Evolutionary conservation across 2,329 filamentous ascomycete genomes (phyloP).

Genomic region (Lasiodiplodia sp.): DNA sequence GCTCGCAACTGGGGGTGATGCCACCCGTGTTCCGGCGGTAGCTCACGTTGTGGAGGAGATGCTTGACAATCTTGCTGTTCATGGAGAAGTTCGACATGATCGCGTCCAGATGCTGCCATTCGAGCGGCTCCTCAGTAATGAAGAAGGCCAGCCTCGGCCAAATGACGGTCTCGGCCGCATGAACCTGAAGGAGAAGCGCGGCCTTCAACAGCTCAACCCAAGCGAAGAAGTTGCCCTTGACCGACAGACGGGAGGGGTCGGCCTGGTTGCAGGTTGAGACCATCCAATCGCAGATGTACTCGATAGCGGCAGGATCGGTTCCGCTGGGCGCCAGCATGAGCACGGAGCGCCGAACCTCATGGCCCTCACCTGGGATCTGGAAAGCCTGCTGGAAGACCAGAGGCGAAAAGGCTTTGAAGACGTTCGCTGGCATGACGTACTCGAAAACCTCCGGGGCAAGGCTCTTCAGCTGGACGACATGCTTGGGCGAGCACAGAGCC

Average conservation of each 20-base stretch:
- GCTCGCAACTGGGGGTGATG: background rate
- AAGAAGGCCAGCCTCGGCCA: background rate
- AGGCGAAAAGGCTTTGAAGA: background rate
- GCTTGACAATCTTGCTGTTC: slow-evolving; percentile 13
- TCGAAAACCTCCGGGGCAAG: background rate
- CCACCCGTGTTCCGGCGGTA: background rate
- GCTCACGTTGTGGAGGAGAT: slow-evolving; percentile 6
- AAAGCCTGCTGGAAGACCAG: background rate
- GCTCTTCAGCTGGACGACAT: slow-evolving; percentile 4
- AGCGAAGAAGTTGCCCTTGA: background rate
- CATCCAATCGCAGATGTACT: slow-evolving; percentile 10
- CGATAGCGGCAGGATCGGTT: background rate
- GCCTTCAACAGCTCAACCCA: slow-evolving; percentile 13
- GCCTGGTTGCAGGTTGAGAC: background rate
- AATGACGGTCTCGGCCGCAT: background rate
- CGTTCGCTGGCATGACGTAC: background rate
- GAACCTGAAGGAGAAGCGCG: background rate
- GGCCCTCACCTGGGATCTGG: background rate
- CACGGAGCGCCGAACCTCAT: background rate
- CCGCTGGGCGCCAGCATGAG: background rate
- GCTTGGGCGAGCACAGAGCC: background rate
- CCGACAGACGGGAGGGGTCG: background rate
- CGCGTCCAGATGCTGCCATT: background rate
- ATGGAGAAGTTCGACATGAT: background rate
- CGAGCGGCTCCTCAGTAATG: background rate